Evolutionary conservation across 2,329 filamentous ascomycete genomes (phyloP).

Genomic region (Coniochaeta prunicola): DNA sequence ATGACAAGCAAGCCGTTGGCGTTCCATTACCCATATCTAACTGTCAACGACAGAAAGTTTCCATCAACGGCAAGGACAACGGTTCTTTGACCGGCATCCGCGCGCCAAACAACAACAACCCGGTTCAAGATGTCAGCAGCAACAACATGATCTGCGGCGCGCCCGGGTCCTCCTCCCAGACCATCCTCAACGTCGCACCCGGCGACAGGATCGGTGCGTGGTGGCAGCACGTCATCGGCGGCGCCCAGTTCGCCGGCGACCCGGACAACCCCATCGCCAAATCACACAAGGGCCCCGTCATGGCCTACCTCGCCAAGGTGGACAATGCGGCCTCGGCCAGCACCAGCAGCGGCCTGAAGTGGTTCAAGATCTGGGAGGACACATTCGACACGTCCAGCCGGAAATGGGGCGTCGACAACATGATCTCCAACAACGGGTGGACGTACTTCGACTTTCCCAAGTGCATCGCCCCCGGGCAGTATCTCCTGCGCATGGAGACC

Average conservation of each 20-base stretch:
- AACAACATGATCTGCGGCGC: slow-evolving; percentile 43
- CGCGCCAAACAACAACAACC: slow-evolving; percentile 43
- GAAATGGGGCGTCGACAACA: slow-evolving; percentile 40
- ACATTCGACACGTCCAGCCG: slow-evolving; percentile 32
- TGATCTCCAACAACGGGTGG: slow-evolving; percentile 36
- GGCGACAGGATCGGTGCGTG: slow-evolving; percentile 44
- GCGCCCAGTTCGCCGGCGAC: slow-evolving; percentile 40
- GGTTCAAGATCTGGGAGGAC: slow-evolving; percentile 51
- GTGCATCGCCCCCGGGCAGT: slow-evolving; percentile 45
- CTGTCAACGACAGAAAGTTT: slow-evolving; percentile 26
- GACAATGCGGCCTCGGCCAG: slow-evolving; percentile 36
- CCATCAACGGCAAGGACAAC: slow-evolving; percentile 36
- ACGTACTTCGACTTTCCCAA: slow-evolving; percentile 40
- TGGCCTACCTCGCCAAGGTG: slow-evolving; percentile 46
- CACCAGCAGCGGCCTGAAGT: slow-evolving; percentile 31
- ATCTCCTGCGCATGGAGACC: slow-evolving; percentile 47
- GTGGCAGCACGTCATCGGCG: slow-evolving; percentile 48
- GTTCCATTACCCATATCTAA: neutral
- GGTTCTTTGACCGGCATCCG: slow-evolving; percentile 37
- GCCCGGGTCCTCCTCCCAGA: slow-evolving; percentile 29
- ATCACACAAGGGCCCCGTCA: slow-evolving; percentile 47
- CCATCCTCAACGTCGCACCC: slow-evolving; percentile 39
- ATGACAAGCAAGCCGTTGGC: too few relatives aligned
- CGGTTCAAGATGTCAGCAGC: slow-evolving; percentile 41
- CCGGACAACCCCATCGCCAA: slow-evolving; percentile 46